These are phyloP conservation scores for Apiospora sp. DNA, from an alignment of 2,329 filamentous ascomycete genomes.

Conservation along the genomic window DNA sequence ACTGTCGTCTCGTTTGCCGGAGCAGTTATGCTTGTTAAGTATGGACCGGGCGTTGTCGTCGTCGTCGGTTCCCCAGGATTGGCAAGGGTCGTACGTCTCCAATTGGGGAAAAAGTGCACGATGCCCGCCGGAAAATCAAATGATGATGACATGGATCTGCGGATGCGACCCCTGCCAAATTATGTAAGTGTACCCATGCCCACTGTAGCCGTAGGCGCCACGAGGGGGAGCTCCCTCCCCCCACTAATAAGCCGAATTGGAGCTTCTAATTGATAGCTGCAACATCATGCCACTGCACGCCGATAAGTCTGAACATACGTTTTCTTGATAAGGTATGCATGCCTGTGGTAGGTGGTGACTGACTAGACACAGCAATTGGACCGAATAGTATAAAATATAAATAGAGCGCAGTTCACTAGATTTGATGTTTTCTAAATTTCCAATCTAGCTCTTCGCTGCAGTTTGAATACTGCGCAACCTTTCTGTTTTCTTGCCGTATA, in stretches of 20 bases:
- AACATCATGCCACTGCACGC: background rate
- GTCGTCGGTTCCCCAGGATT: background rate
- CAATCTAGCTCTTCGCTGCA: background rate
- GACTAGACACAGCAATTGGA: background rate
- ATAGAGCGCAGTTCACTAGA: background rate
- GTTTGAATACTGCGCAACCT: background rate
- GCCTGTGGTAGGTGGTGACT: background rate
- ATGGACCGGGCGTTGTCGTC: background rate
- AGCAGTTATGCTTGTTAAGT: background rate
- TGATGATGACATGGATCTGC: conserved; percentile 33
- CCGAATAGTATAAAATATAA: background rate
- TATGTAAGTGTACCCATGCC: conserved; percentile 1
- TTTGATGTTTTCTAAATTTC: background rate
- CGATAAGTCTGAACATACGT: background rate
- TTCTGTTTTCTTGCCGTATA: background rate
- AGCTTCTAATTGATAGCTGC: background rate
- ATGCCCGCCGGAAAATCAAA: conserved; percentile 25
- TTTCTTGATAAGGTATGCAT: background rate
- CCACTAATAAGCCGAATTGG: conserved; percentile 10
- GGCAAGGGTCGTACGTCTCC: conserved; percentile 4
- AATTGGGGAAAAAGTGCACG: conserved; percentile 15
- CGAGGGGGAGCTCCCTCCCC: background rate
- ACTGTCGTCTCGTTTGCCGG: background rate
- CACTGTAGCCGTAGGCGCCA: background rate
- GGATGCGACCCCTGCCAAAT: conserved; percentile 2